phyloP scores from a whole-genome alignment of 495 filamentous ascomycete species.

The Neurospora cerealis region DNA sequence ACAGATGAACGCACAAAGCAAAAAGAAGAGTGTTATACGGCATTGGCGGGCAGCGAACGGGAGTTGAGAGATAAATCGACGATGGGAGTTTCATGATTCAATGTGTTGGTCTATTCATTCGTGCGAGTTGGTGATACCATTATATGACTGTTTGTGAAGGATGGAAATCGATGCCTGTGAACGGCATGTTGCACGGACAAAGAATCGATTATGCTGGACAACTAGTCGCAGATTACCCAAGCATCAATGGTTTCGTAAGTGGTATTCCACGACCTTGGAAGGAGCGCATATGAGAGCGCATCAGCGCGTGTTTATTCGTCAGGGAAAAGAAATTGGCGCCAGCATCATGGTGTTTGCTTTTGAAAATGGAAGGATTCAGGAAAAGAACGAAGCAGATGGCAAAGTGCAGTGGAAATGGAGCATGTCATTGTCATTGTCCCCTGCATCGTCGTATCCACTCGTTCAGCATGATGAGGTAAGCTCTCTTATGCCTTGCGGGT shows the following conservation, averaged over 20 bases:
- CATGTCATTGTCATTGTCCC: neutral
- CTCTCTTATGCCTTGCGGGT: neutral
- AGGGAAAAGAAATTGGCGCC: neutral
- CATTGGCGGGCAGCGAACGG: neutral
- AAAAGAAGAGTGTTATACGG: neutral
- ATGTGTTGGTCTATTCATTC: neutral
- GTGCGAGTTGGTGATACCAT: neutral
- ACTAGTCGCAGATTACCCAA: neutral
- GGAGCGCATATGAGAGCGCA: neutral
- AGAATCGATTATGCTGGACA: neutral
- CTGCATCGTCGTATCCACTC: neutral
- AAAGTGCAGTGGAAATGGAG: neutral
- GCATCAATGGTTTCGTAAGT: neutral
- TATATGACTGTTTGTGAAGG: neutral
- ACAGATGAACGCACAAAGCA: neutral
- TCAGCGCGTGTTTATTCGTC: neutral
- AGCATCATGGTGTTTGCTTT: neutral
- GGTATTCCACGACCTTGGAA: neutral
- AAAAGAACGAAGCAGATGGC: neutral
- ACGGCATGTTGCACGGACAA: neutral
- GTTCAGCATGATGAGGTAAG: neutral
- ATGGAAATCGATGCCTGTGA: neutral
- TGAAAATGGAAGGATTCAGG: neutral
- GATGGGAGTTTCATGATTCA: neutral
- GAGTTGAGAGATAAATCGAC: neutral